These are phyloP conservation scores for Pleurozium schreberi DNA, from an alignment of 225 moss, liverwort and hornwort genomes.

Conservation along the genomic window DNA sequence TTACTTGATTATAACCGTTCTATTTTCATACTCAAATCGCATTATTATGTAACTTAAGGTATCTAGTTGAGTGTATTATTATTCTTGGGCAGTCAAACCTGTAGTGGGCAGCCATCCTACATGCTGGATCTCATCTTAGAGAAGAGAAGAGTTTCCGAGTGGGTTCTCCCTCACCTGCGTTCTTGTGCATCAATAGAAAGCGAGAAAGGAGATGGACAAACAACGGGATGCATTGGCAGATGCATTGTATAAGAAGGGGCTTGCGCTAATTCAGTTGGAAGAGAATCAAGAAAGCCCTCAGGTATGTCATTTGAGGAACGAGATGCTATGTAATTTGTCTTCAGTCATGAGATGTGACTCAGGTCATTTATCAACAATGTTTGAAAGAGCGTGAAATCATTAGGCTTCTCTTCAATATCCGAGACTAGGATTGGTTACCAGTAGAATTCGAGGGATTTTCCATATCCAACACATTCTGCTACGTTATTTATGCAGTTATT, in stretches of 20 bases:
- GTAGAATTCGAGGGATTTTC: not conserved
- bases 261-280: conserved; percentile 59
- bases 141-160: not conserved
- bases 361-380: not conserved
- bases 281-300: conserved; percentile 32
- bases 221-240: conserved; percentile 91
- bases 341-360: not conserved
- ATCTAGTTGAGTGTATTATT: not conserved
- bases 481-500: not conserved
- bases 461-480: not conserved
- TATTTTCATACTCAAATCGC: not conserved
- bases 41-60: not conserved
- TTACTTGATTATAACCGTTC: not conserved
- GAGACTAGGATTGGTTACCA: not conserved
- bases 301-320: conserved; percentile 5
- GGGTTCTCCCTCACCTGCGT: not conserved
- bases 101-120: not conserved
- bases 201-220: conserved; percentile 84
- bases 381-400: not conserved
- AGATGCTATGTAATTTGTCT: not conserved
- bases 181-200: conserved; percentile 46
- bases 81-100: not conserved
- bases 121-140: not conserved
- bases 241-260: conserved; percentile 85
- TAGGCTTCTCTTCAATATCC: not conserved